A percentile compares a stretch with the other conserved stretches of the same genome.
phyloP scores from a whole-genome alignment of 164 flowering plant genomes.

The Platanus orientalis region DNA sequence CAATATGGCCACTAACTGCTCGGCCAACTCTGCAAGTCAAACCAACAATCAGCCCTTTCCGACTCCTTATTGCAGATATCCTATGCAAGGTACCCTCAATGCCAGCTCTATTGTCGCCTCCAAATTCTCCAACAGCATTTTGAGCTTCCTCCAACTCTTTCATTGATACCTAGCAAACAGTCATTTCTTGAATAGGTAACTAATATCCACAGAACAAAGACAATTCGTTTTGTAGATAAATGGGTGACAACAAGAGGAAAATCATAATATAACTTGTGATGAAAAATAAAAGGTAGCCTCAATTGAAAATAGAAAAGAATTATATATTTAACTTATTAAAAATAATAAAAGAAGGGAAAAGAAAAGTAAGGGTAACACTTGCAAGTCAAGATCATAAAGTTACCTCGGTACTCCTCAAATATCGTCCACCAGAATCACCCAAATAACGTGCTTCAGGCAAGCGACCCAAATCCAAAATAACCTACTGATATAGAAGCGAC shows the following conservation, averaged over 20 bases:
- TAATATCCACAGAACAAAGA: neutral
- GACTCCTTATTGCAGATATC: conserved; percentile 68
- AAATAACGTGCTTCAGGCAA: conserved; percentile 62
- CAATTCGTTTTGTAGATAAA: neutral
- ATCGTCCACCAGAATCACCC: conserved; percentile 47
- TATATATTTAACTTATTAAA: neutral
- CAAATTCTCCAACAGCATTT: conserved; percentile 64
- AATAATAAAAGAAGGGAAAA: neutral
- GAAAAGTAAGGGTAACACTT: neutral
- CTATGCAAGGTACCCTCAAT: conserved; percentile 73
- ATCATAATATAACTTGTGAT: too few species aligned
- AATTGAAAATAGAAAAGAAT: neutral
- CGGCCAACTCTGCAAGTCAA: conserved; percentile 77
- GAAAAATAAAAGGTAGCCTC: neutral
- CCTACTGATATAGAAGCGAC: conserved; percentile 25
- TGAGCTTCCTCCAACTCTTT: conserved; percentile 63
- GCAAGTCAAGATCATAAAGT: neutral
- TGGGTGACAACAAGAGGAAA: neutral
- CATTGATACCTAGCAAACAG: conserved; percentile 45
- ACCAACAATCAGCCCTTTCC: conserved; percentile 56
- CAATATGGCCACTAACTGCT: conserved; percentile 60
- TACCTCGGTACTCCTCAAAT: conserved; percentile 56
- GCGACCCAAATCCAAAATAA: conserved; percentile 64
- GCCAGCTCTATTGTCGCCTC: conserved; percentile 71
- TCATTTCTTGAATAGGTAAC: conserved; percentile 6